Base-by-base conservation (phyloP, 1,284 basidiomycete species). In the Malassezia japonica region DNA sequence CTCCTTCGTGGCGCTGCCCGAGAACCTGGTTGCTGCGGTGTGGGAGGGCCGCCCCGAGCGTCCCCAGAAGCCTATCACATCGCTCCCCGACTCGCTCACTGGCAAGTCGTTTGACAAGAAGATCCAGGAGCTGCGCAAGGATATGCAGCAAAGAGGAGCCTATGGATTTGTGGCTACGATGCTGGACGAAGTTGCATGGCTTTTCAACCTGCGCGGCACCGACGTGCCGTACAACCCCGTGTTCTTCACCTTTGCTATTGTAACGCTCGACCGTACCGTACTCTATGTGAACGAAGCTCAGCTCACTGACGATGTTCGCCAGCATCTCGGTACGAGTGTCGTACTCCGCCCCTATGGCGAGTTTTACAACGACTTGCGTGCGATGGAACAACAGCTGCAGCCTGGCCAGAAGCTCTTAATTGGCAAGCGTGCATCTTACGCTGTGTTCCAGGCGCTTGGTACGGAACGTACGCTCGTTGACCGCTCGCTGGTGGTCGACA, bases 151-250 rank as follows among this genome's bases (percentile, higher is more conserved):
- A 35, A 57, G 61, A 42, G 48, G 47, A 13, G 64, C 58, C 5
- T 55, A 59, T 12, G 67, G 66, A 10, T 64, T 61, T 35, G 66
- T 72, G 0, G 66, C 66, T 28, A 69, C 63, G 38, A 72, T 70
- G 68, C 56, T 71, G 18, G 69, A 74, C 50, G 70, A 72, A 48
- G 53, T 58, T 2, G 62, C 73, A 33, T 74, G 92, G 92, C 72
- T 94, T 25, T 88, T 95, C 76, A 96, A 96, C 74, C 77, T 98
- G 36, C 83, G 92, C 55, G 90, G 91, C 1, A 81, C 82, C 1
- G 91, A 96, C 72, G 92, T 96, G 56, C 83, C 84, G 32, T 96
- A 81, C 76, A 96, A 94, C 69, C 68, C 83, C 46, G 91, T 98
- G 20, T 96, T 98, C 77, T 94, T 95, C 68, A 82, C 86, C 0